Base-by-base conservation (phyloP, 176 grass and related monocot genomes). In the Phoenix roebelenii region DNA sequence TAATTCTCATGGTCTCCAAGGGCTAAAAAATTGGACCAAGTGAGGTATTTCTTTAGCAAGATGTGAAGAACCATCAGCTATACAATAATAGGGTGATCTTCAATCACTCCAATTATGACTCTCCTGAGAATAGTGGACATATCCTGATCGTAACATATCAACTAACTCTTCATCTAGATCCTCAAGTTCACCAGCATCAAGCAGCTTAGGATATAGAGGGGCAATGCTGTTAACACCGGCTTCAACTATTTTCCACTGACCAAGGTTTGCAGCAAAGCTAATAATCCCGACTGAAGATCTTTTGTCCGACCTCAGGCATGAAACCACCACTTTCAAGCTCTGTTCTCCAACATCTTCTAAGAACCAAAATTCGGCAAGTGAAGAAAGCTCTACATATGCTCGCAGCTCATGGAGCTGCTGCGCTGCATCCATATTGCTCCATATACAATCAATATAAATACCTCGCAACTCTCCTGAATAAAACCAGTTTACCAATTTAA, bases 311-410 rank as follows among this genome's bases (percentile, higher is more conserved):
- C n/a, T 70, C 60, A 96, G 59, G 65, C 75, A 80, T 49, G 64
- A 20, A 25, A 72, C 25, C 18, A 76, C 66, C 4, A 15, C 75
- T 24, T 52, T 25, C 3, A 79, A 77, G 55, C 75, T 72, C 58
- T 82, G 74, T 55, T 85, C 92, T 68, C 75, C 80, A 15, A 96
- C 49, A 4, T 76, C 86, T 12, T 96, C 80, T 35, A 84, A 66
- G 52, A 82, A 78, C 92, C 92, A 90, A 76, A 82, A 90, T 49
- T 90, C 83, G 5, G 86, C 58, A 23, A 96, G 65, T 2, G 92
- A 96, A 20, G 77, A 85, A 49, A 96, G 59, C 53, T 90, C 92
- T 4, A 68, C 76, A 1, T 90, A 87, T 0, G 83, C 14, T 28
- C 20, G 55, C 1, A 96, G 72, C 24, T 90, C 66, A 4, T 51